Evolutionary conservation across 1,284 basidiomycete species (phyloP).

Genomic region (Hypsizygus ulmarius): DNA sequence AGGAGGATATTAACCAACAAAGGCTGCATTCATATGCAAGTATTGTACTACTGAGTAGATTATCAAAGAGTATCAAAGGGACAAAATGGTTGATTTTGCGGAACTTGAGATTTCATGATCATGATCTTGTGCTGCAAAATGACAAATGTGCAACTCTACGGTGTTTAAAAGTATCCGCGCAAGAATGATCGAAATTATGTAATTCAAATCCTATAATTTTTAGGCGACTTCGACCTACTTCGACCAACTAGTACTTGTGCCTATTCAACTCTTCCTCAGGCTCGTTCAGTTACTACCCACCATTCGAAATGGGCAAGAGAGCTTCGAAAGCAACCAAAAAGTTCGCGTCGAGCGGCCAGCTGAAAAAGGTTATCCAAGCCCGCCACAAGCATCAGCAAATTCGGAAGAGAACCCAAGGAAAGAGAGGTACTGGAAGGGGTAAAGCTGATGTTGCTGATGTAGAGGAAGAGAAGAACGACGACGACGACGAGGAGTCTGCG

Average conservation of each 20-base stretch:
- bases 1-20: slow-evolving; percentile 18
- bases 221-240: not conserved
- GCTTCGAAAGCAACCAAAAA: slow-evolving; percentile 79
- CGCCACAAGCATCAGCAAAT: slow-evolving; percentile 75
- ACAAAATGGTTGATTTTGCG: too few species aligned
- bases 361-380: slow-evolving; percentile 81
- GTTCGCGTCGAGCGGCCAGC: slow-evolving; percentile 83
- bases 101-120: too few species aligned
- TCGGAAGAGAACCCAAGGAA: slow-evolving; percentile 66
- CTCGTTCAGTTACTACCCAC: not conserved
- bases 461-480: slow-evolving; percentile 25
- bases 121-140: too few species aligned
- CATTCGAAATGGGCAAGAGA: slow-evolving; percentile 38
- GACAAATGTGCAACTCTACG: too few species aligned
- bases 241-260: not conserved
- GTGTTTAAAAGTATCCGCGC: too few species aligned
- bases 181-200: slow-evolving; percentile 14
- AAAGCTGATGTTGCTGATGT: slow-evolving; percentile 43
- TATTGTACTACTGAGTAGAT: too few species aligned
- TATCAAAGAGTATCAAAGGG: too few species aligned
- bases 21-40: not conserved
- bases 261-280: not conserved
- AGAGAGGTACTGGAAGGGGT: slow-evolving; percentile 37
- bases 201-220: slow-evolving; percentile 13
- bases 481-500: slow-evolving; percentile 37